A percentile compares a stretch with the other conserved stretches of the same genome.
phyloP scores from a whole-genome alignment of 2,329 filamentous ascomycete genomes.

The Ophiocordyceps camponoti-saundersi region DNA sequence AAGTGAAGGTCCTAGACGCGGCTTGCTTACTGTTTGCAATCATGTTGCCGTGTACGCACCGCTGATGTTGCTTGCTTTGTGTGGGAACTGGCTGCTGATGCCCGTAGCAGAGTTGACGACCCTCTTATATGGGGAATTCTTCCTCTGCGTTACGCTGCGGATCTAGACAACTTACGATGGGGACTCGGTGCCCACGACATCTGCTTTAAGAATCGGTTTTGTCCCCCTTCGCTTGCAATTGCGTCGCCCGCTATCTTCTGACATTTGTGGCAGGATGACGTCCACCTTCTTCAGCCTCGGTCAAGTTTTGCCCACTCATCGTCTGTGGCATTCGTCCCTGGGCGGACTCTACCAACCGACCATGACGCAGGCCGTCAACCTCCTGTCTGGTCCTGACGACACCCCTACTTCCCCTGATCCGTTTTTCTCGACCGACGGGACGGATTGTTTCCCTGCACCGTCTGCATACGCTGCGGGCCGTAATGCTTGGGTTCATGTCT shows the following conservation, averaged over 20 bases:
- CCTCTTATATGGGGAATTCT: slow-evolving; percentile 86
- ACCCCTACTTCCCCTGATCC: slow-evolving; percentile 31
- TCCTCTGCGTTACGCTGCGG: slow-evolving; percentile 55
- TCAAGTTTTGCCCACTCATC: slow-evolving; percentile 81
- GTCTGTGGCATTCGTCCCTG: slow-evolving; percentile 55
- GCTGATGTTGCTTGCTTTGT: not conserved
- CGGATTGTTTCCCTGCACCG: slow-evolving; percentile 52
- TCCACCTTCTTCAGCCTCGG: slow-evolving; percentile 75
- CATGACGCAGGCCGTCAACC: slow-evolving; percentile 66
- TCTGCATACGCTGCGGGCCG: slow-evolving; percentile 53
- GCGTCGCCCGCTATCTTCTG: not conserved
- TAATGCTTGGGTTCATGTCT: slow-evolving; percentile 82
- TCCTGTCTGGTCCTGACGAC: slow-evolving; percentile 43
- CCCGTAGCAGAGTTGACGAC: slow-evolving; percentile 62
- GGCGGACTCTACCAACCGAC: slow-evolving; percentile 86
- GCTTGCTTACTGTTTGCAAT: slow-evolving; percentile 56
- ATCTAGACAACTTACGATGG: slow-evolving; percentile 68
- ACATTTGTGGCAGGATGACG: slow-evolving; percentile 32
- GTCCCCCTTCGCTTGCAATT: slow-evolving; percentile 6
- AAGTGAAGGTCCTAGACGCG: slow-evolving; percentile 48
- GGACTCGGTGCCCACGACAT: slow-evolving; percentile 87
- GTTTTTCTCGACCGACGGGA: slow-evolving; percentile 48
- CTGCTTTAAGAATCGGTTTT: slow-evolving; percentile 72
- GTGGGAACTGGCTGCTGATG: not conserved
- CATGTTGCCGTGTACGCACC: slow-evolving; percentile 21